Percentiles rank a stretch among this genome's conserved stretches.
These are phyloP conservation scores for Cystofilobasidium capitatum DNA, from an alignment of 768 basidiomycete genomes.

Conservation along the genomic window DNA sequence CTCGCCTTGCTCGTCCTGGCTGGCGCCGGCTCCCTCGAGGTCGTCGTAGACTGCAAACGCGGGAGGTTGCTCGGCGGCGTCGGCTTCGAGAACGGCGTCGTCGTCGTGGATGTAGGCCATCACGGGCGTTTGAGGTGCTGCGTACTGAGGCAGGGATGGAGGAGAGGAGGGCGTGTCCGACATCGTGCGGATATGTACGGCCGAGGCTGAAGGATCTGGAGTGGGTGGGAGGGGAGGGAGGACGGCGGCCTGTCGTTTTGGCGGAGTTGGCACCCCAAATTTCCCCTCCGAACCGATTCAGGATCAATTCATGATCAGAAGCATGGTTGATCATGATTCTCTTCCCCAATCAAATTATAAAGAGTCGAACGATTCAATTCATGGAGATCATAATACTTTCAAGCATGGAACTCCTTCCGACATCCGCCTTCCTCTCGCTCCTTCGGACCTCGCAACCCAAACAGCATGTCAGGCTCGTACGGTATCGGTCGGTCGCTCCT, in stretches of 20 bases:
- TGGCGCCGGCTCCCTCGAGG: background rate
- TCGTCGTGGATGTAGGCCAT: constrained; percentile 8
- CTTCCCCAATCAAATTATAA: too few species aligned
- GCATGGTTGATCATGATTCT: too few species aligned
- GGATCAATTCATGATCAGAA: too few species aligned
- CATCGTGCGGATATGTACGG: too few species aligned
- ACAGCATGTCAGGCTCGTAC: background rate
- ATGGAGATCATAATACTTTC: background rate
- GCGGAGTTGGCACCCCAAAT: too few species aligned
- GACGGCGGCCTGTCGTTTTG: too few species aligned
- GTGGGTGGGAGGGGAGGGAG: too few species aligned
- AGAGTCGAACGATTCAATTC: too few species aligned
- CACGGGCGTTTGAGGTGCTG: background rate
- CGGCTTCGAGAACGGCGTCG: background rate
- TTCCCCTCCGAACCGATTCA: too few species aligned
- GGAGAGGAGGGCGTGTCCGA: too few species aligned
- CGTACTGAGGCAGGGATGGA: background rate
- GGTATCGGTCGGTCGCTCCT: constrained; percentile 4
- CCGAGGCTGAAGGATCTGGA: too few species aligned
- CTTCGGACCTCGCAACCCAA: background rate
- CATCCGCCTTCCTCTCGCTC: too few species aligned
- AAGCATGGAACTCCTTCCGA: background rate
- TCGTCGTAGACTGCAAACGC: background rate
- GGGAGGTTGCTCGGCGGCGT: background rate
- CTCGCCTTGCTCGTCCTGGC: constrained; percentile 16